These are phyloP conservation scores for Capsicum rhomboideum DNA, from an alignment of 257 asterid species.

Conservation along the genomic window DNA sequence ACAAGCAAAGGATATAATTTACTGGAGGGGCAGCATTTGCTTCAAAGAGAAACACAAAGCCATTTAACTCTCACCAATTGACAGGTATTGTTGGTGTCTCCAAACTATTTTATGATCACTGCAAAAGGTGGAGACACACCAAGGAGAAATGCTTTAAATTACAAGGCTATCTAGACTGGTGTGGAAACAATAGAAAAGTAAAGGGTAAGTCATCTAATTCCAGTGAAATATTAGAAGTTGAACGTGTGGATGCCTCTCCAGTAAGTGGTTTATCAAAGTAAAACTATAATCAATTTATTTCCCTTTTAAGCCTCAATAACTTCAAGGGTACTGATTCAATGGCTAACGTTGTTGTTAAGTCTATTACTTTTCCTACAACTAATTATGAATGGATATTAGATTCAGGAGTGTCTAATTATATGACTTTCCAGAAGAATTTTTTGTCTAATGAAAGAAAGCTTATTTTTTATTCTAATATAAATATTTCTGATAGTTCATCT, in stretches of 20 bases:
- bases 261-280: background rate
- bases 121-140: background rate
- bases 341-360: background rate
- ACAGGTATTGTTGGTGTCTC: background rate
- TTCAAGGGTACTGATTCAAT: background rate
- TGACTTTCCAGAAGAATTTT: background rate
- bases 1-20: background rate
- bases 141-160: background rate
- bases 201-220: background rate
- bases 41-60: background rate
- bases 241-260: background rate
- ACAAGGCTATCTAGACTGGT: background rate
- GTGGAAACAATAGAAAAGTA: background rate
- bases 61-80: background rate
- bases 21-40: background rate
- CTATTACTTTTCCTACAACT: background rate
- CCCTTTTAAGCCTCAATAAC: background rate
- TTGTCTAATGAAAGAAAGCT: background rate
- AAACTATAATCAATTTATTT: background rate
- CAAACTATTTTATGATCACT: background rate
- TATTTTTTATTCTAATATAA: background rate
- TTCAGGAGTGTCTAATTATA: background rate
- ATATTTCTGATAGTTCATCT: background rate
- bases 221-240: background rate
- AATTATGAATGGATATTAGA: background rate